Percentiles rank a stretch among this genome's conserved stretches.
These are phyloP conservation scores for Orobanche coerulescens DNA, from an alignment of 257 asterid genomes.

Conservation along the genomic window DNA sequence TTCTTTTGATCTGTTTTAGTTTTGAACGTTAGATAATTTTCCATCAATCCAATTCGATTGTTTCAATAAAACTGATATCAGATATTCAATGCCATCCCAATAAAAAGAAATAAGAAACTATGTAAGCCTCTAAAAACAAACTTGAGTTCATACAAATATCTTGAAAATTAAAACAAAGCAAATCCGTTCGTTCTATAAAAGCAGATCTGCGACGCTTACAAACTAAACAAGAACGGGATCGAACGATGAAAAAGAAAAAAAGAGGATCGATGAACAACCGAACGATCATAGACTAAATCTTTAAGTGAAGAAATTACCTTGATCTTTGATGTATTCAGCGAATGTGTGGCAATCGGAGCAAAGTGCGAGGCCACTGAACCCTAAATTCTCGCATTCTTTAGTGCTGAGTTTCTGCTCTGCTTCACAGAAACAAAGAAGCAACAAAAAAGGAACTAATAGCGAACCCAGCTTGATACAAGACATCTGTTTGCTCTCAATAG, in stretches of 20 bases:
- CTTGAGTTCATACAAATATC: too few relatives aligned
- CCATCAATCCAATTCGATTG: too few relatives aligned
- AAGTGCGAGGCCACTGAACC: conserved; percentile 84
- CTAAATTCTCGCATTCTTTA: conserved; percentile 67
- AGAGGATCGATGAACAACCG: background rate
- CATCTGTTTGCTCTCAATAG: conserved; percentile 21
- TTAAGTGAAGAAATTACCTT: conserved; percentile 30
- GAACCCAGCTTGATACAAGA: conserved; percentile 7
- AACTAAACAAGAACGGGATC: background rate
- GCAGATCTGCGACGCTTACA: background rate
- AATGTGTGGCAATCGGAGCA: conserved; percentile 86
- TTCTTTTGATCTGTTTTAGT: too few relatives aligned
- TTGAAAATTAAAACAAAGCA: background rate
- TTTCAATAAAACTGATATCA: background rate
- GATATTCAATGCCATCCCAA: background rate
- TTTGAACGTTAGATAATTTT: too few relatives aligned
- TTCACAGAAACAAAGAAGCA: conserved; percentile 26
- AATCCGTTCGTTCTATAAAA: background rate
- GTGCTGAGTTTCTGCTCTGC: conserved; percentile 52
- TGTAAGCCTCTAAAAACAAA: background rate
- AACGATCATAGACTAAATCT: background rate
- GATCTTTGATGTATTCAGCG: conserved; percentile 79
- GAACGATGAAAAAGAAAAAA: background rate
- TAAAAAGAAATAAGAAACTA: too few relatives aligned
- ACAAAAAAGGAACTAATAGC: conserved; percentile 20